Evolutionary conservation across 2,329 filamentous ascomycete species (phyloP), one percentile per base, ranked within the genome.

Genomic region (Trichophyton schoenleinii): DNA sequence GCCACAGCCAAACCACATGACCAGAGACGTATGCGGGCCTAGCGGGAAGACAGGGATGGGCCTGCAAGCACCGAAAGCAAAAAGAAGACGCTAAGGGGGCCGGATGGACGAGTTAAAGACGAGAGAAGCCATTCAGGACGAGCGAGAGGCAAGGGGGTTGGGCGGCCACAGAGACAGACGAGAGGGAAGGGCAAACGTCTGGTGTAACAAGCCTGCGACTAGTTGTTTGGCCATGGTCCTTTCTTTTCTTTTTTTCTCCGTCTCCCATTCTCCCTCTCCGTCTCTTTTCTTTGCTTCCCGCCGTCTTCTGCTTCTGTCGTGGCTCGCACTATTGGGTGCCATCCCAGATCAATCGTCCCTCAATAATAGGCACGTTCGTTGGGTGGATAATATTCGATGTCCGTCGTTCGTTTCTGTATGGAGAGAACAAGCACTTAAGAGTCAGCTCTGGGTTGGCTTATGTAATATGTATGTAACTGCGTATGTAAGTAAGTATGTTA

Each of bases 1-100:
- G 49, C 49, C 7, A 5, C 18, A n/a, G 22, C 18, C 55, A 58
- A 20, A 58, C 36, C 64, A 66, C 63, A 64, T 66, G 64, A 66
- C 63, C 63, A 46, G 41, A 58, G 34, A 60, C 60, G 55, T 64
- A 66, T 66, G 64, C 64, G 64, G 64, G 64, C 57, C 63, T 65
- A 66, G 63, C 61, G 61, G 62, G 64, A 63, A 62, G 61, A 36
- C 64, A 66, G 63, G 64, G 64, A 65, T 64, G 58, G 49, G 18
- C 38, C 55, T 36, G 28, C 22, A 38, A 38, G 48, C 36, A 48
- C n/a, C 25, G 11, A 59, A 59, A 59, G 31, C 34, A 20, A 41
- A 53, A 41, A 11, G n/a, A 25, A 48, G 20, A 48, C 46, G 46
- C 46, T 49, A 25, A 22, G 46, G 20, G 25, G 41, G 15, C 9